Evolutionary conservation across 352 stramenopile species (phyloP).

Genomic region (Globisporangium paddicum): DNA sequence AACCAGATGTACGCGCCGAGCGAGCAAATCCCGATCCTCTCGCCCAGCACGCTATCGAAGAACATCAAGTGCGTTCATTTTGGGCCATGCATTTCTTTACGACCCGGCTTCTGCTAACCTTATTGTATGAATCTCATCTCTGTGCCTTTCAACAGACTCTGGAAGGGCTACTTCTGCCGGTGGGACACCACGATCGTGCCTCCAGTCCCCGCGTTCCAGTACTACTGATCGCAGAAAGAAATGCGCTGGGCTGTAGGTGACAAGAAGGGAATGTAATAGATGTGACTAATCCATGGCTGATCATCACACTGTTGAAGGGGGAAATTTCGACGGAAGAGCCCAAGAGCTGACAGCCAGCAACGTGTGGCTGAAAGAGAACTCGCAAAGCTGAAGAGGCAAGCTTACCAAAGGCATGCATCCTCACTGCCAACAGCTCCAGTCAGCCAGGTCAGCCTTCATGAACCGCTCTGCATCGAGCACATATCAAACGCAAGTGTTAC

Average conservation of each 20-base stretch:
- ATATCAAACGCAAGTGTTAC: too few relatives aligned
- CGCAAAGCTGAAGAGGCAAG: too few relatives aligned
- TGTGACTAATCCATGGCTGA: not conserved
- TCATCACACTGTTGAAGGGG: too few relatives aligned
- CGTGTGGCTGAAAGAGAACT: not conserved
- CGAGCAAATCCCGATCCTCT: constrained; percentile 33
- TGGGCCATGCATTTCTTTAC: not conserved
- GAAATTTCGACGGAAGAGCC: not conserved
- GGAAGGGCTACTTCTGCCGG: constrained; percentile 83
- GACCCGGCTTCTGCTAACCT: too few relatives aligned
- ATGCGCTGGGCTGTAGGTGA: not conserved
- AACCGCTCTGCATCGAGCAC: too few relatives aligned
- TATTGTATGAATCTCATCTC: too few relatives aligned
- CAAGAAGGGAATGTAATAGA: not conserved
- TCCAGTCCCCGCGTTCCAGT: constrained; percentile 60
- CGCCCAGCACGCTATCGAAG: constrained; percentile 76
- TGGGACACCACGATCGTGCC: constrained; percentile 79
- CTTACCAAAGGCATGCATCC: too few relatives aligned
- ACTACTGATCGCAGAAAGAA: constrained; percentile 37
- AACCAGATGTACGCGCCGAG: constrained; percentile 63
- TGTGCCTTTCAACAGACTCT: too few relatives aligned
- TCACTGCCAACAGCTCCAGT: too few relatives aligned
- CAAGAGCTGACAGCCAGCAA: not conserved
- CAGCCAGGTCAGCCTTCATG: too few relatives aligned
- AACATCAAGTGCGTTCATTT: constrained; percentile 76